Evolutionary conservation across 805 yeast species (phyloP).

Genomic region (Spencermartinsiella europaea): DNA sequence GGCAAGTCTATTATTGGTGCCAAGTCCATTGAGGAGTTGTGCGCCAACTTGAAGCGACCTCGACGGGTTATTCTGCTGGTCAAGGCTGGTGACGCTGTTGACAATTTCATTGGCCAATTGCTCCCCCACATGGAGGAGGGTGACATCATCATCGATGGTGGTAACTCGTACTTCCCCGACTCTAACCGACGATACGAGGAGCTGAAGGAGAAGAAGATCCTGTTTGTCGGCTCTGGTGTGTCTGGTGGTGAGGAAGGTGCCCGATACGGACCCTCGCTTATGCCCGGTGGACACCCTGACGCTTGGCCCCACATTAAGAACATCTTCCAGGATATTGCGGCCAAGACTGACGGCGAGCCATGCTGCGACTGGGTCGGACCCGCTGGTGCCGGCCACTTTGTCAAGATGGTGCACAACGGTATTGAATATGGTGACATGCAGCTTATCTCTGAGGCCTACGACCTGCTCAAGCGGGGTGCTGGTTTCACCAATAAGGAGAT

Average conservation of each 20-base stretch:
- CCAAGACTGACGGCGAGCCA: conserved; percentile 97
- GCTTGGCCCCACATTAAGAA: conserved; percentile 99
- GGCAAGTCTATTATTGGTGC: conserved; percentile 94
- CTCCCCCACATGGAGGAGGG: conserved; percentile 90
- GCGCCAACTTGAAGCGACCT: conserved; percentile 89
- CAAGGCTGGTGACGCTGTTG: conserved; percentile 96
- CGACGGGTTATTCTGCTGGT: conserved; percentile 91
- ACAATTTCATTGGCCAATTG: conserved; percentile 80
- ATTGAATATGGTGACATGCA: conserved; percentile 99
- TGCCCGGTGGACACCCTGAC: conserved; percentile 98
- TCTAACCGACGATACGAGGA: conserved; percentile 94
- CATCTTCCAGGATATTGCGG: conserved; percentile 93
- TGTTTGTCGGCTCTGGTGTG: conserved; percentile 98
- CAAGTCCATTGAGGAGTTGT: conserved; percentile 81
- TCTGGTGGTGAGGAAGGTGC: conserved; percentile 99
- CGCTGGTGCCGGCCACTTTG: conserved; percentile 98
- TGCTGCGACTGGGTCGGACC: conserved; percentile 99
- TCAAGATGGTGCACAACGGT: conserved; percentile 99
- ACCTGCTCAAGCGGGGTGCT: conserved; percentile 90
- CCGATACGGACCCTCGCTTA: conserved; percentile 96
- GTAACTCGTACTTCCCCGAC: conserved; percentile 99
- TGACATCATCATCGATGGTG: conserved; percentile 98
- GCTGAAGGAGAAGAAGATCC: conserved; percentile 78
- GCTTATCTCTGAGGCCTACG: conserved; percentile 96
- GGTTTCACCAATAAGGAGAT: conserved; percentile 87